These are phyloP conservation scores for Macaranga tanarius DNA, from an alignment of 441 rosid species.

Conservation along the genomic window DNA sequence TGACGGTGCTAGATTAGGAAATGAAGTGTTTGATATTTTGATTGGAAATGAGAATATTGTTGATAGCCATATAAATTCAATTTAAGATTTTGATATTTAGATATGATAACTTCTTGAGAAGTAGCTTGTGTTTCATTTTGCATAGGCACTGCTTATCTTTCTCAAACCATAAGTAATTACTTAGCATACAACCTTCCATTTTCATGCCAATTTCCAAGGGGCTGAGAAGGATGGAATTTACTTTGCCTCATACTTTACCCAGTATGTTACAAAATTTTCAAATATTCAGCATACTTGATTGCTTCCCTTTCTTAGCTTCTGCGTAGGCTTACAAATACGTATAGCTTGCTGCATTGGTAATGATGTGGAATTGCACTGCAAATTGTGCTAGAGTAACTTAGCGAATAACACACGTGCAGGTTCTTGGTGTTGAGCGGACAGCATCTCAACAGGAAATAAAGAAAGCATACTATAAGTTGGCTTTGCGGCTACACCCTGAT, in stretches of 20 bases:
- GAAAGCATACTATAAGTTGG: constrained; percentile 87
- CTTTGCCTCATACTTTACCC: background rate
- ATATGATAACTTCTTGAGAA: background rate
- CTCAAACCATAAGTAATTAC: background rate
- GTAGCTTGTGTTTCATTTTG: background rate
- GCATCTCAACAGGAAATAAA: constrained; percentile 84
- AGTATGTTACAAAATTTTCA: background rate
- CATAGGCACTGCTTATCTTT: background rate
- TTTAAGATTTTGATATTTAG: background rate
- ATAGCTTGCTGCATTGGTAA: too few relatives aligned
- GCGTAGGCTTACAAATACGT: too few relatives aligned
- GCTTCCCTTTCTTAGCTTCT: background rate
- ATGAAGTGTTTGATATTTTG: background rate
- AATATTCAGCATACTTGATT: too few relatives aligned
- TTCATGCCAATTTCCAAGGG: background rate
- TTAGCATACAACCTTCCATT: background rate
- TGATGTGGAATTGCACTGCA: background rate
- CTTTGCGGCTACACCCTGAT: constrained; percentile 86
- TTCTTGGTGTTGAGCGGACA: constrained; percentile 70
- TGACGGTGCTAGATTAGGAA: background rate
- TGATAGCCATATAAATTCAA: background rate
- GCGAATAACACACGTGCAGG: constrained; percentile 38
- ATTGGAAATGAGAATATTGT: background rate
- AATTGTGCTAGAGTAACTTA: constrained; percentile 7
- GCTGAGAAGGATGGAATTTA: background rate